Evolutionary conservation across 148 eudicot genomes (phyloP), one percentile per base, ranked within the genome.

Genomic region (Fallopia convolvulus): DNA sequence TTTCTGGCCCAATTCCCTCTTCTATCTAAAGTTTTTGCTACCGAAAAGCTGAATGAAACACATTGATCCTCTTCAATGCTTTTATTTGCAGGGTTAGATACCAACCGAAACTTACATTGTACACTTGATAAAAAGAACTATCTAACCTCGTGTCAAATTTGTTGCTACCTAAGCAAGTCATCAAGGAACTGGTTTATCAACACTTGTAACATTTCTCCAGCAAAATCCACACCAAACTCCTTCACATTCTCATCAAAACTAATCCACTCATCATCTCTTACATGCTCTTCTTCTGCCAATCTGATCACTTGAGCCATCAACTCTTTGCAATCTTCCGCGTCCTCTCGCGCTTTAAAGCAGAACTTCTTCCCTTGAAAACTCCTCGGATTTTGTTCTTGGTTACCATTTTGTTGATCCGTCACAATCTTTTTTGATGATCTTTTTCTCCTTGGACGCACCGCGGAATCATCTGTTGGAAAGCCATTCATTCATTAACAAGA

Each of bases 211-310:
- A 88, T 81, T 70, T 83, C 74, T 36, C 81, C 77, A n/a, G 83
- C 86, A 75, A 88, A 79, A 68, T 33, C 46, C 44, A 68, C 46
- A 33, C 72, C 72, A 7, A 68, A 15, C 15, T 68, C 72, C 46
- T 39, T 68, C 46, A 68, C 72, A 33, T 6, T 80, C 80, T 61
- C 73, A 53, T n/a, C 50, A 20, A 49, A 85, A 76, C 6, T 80
- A 79, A 5, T 72, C 82, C 88, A 79, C 3, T 66, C 63, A 15
- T 83, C 70, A 58, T 80, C 83, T 33, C 58, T 72, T 12, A 81
- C 13, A 14, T 81, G 78, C 17, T 87, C 85, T 42, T 83, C 90
- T 33, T 83, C 90, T 41, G 81, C 65, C 77, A 83, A 49, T 18
- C 50, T 79, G 30, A 74, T 49, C n/a, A 88, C 74, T 66, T 84